Base-by-base conservation (phyloP, 352 stramenopile genomes). In the Aphanomyces stellatus region DNA sequence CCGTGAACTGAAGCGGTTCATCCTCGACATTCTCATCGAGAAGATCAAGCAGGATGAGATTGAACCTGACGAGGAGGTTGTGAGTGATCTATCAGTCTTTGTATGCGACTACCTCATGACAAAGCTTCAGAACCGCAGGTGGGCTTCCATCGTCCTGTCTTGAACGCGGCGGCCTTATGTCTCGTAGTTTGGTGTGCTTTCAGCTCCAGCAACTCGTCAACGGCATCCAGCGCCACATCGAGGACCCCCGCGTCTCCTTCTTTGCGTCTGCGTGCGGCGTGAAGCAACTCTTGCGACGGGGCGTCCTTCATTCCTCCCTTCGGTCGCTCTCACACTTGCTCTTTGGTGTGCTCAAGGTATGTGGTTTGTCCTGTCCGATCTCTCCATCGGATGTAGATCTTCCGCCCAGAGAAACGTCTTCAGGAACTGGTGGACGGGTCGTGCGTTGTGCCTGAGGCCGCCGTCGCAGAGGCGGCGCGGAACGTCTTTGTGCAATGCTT, bases 11-110 rank as follows among this genome's bases (percentile, higher is more conserved):
- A 81, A 81, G 62, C 79, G 76, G 17, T 61, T 89, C 19, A 72
- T 90, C 1, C 68, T 91, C 4, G 83, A 91, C 56, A 76, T 91
- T 4, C 86, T 81, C 67, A 74, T 90, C 61, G 83, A 91, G 67
- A 89, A 89, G 46, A 69, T 90, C 64, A 91, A 91, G 49, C 61
- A 71, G 0, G 83, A 91, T 40, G 71, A 82, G 25, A 56, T 86
- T 24, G 80, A 89, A 46, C 37, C 82, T 0, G 81, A 91, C 49
- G 85, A 76, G 7, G 62, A 64, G 0, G 79, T 74, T 41, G 71
- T 89, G 2, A 81, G 66, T 57, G 78, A 76, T 7, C 70, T 91
- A 17, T 75, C 76, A 4, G 79, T 82, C 13, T 91, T 89, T 31
- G 81, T 87, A 2, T 90, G 81, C 57, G 81, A 91, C 69, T 91